Conservation (phyloP, 129 eudicot species). For the Chrysanthemum makinoi region DNA sequence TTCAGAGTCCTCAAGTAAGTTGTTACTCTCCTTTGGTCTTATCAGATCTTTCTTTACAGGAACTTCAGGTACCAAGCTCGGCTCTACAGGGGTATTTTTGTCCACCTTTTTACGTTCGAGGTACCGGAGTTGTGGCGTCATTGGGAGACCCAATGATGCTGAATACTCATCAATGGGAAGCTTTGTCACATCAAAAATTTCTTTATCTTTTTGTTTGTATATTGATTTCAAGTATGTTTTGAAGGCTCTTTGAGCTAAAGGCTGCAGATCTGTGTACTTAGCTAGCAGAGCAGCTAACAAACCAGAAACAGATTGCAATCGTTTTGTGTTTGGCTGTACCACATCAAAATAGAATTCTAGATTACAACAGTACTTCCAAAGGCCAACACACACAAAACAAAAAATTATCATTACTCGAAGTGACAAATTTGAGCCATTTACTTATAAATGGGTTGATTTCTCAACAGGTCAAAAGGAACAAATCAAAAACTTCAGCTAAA, state of each 20-base stretch:
- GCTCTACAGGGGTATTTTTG: conserved; percentile 29
- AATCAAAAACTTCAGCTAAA: not conserved
- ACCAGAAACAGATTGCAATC: conserved; percentile 69
- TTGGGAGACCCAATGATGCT: conserved; percentile 93
- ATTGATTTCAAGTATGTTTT: conserved; percentile 77
- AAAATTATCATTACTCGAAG: not conserved
- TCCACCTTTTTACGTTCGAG: conserved; percentile 55
- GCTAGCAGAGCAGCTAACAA: conserved; percentile 74
- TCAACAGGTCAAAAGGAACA: not conserved
- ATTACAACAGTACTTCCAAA: conserved; percentile 3
- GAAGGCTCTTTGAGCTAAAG: conserved; percentile 77
- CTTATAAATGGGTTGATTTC: not conserved
- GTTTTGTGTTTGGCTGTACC: conserved; percentile 66
- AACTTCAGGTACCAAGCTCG: conserved; percentile 37
- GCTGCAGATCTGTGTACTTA: conserved; percentile 58
- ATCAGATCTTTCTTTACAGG: conserved; percentile 35
- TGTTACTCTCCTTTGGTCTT: conserved; percentile 12
- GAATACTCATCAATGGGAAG: conserved; percentile 82
- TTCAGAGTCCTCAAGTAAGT: conserved; percentile 39
- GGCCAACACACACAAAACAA: not conserved
- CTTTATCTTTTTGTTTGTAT: conserved; percentile 71
- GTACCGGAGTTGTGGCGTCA: conserved; percentile 88
- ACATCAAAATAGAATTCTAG: not conserved
- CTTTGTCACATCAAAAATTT: conserved; percentile 71
- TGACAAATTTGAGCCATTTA: not conserved